phyloP scores from a whole-genome alignment of 1,284 basidiomycete genomes.

The Fomitopsis palustris region DNA sequence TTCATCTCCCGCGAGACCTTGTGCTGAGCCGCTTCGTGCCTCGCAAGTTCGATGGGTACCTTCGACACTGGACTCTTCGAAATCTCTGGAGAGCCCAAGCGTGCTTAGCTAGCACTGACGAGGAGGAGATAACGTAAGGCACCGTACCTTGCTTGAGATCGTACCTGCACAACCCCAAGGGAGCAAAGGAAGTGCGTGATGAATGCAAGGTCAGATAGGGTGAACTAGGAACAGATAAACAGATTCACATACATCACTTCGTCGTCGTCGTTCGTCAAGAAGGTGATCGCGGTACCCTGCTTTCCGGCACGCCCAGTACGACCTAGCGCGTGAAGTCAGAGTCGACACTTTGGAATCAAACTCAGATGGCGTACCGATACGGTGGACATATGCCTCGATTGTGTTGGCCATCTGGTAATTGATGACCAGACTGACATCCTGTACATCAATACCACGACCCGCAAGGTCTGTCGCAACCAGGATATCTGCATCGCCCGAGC shows the following conservation, averaged over 20 bases:
- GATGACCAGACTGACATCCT: conserved; percentile 93
- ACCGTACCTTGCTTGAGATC: conserved; percentile 80
- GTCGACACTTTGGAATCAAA: not conserved
- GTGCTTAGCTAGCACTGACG: not conserved
- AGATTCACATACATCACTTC: conserved; percentile 84
- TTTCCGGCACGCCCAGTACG: conserved; percentile 98
- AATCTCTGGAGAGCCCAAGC: conserved; percentile 56
- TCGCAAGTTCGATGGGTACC: conserved; percentile 81
- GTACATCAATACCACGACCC: conserved; percentile 97
- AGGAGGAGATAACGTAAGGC: conserved; percentile 7
- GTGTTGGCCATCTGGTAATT: conserved; percentile 97
- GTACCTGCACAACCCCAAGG: conserved; percentile 52
- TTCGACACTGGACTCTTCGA: conserved; percentile 92
- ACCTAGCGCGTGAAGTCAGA: conserved; percentile 40
- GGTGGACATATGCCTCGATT: conserved; percentile 96
- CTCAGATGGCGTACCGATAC: conserved; percentile 68
- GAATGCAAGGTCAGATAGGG: not conserved
- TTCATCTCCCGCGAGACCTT: conserved; percentile 91
- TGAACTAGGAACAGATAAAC: conserved; percentile 9
- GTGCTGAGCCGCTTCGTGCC: conserved; percentile 88
- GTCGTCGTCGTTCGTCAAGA: conserved; percentile 93
- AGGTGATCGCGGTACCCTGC: conserved; percentile 89
- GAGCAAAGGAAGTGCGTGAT: conserved; percentile 4
- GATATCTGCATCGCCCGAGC: conserved; percentile 80
- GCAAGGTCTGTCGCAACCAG: conserved; percentile 97